A percentile compares a stretch with the other conserved stretches of the same genome.
These are phyloP conservation scores for Catharanthus roseus DNA, from an alignment of 257 asterid species.

Conservation along the genomic window DNA sequence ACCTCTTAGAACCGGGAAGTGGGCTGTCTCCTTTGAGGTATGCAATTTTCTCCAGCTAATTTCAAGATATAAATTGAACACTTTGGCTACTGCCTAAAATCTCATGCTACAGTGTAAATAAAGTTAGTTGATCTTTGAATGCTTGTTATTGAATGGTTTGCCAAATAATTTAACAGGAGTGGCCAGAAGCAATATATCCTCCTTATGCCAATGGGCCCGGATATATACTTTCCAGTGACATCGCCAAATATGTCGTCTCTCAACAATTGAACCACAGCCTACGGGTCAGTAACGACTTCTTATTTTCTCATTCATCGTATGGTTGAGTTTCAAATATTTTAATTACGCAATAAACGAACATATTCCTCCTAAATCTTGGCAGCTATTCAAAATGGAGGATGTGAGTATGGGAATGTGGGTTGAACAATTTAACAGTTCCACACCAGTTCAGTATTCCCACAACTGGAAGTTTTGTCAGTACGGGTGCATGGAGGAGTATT, in stretches of 20 bases:
- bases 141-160: not conserved
- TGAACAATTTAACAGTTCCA: slow-evolving; percentile 68
- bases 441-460: slow-evolving; percentile 60
- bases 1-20: slow-evolving; percentile 93
- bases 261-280: slow-evolving; percentile 57
- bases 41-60: not conserved
- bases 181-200: slow-evolving; percentile 97
- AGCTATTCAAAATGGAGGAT: slow-evolving; percentile 97
- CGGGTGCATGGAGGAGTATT: slow-evolving; percentile 83
- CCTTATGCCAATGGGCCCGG: slow-evolving; percentile 99
- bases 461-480: slow-evolving; percentile 87
- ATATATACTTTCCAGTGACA: slow-evolving; percentile 80
- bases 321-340: not conserved
- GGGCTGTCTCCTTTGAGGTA: slow-evolving; percentile 97
- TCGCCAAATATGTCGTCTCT: slow-evolving; percentile 61
- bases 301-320: not conserved
- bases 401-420: slow-evolving; percentile 99
- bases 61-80: not conserved
- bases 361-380: slow-evolving; percentile 13
- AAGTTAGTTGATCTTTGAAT: not conserved
- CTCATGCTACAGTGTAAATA: not conserved
- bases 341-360: too few relatives aligned
- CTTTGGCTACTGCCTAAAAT: not conserved
- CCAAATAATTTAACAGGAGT: slow-evolving; percentile 51
- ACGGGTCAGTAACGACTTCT: slow-evolving; percentile 45